These are phyloP conservation scores for Cyberlindnera nakhonratchasimensis DNA, from an alignment of 805 yeast species.

Conservation along the genomic window DNA sequence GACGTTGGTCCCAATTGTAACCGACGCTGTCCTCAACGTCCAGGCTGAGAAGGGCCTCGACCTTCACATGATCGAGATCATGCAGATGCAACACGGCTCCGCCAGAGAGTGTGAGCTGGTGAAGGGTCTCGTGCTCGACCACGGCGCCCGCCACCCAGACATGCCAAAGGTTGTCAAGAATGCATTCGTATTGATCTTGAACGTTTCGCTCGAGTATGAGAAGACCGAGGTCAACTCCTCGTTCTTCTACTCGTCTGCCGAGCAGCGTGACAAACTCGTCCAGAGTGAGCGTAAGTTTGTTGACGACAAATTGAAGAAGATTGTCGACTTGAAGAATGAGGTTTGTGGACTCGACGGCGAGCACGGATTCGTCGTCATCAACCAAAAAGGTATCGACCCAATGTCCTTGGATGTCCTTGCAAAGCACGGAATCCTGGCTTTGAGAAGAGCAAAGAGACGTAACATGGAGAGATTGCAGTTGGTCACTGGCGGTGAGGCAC, in stretches of 20 bases:
- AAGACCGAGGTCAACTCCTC: conserved; percentile 97
- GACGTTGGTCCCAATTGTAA: conserved; percentile 86
- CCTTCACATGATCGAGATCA: conserved; percentile 95
- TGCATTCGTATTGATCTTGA: conserved; percentile 81
- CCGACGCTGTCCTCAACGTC: conserved; percentile 90
- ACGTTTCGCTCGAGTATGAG: conserved; percentile 94
- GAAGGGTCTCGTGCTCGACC: conserved; percentile 90
- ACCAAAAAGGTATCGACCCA: conserved; percentile 98
- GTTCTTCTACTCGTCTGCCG: conserved; percentile 90
- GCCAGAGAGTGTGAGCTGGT: conserved; percentile 81
- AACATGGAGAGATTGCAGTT: conserved; percentile 98
- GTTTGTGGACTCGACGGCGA: conserved; percentile 76
- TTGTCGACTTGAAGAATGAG: conserved; percentile 87
- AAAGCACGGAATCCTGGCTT: conserved; percentile 85
- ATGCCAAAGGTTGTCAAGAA: conserved; percentile 89
- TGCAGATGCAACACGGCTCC: conserved; percentile 94
- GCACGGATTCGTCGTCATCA: conserved; percentile 86
- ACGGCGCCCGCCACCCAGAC: conserved; percentile 98
- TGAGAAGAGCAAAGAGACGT: conserved; percentile 97
- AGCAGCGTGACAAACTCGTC: conserved; percentile 92
- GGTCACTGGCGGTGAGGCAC: conserved; percentile 96
- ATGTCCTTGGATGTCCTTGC: conserved; percentile 94
- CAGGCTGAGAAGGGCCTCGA: conserved; percentile 60
- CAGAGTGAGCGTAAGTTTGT: conserved; percentile 92
- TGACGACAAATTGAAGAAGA: conserved; percentile 87